These are phyloP conservation scores for Dryadomyces quercus-mongolicae DNA, from an alignment of 2,329 filamentous ascomycete species.

Conservation along the genomic window DNA sequence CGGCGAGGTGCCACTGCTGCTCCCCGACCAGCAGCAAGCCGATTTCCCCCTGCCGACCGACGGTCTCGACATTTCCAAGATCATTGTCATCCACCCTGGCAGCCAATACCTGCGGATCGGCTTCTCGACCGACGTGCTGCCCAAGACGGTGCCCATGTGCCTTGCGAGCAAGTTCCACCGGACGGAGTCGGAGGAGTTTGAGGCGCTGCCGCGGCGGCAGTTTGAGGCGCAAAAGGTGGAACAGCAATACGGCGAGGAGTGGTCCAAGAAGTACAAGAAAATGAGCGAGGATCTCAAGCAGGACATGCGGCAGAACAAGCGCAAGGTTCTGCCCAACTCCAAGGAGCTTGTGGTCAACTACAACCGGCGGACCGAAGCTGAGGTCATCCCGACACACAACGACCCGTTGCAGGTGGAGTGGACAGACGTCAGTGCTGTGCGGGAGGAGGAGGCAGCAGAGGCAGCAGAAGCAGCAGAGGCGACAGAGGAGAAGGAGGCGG, in stretches of 20 bases:
- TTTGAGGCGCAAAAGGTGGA: slow-evolving; percentile 52
- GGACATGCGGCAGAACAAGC: slow-evolving; percentile 87
- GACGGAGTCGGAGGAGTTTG: slow-evolving; percentile 74
- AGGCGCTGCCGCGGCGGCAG: slow-evolving; percentile 63
- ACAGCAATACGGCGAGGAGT: slow-evolving; percentile 79
- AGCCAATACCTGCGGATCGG: slow-evolving; percentile 93
- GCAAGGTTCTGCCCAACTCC: slow-evolving; percentile 90
- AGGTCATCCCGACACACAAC: slow-evolving; percentile 87
- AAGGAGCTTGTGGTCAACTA: slow-evolving; percentile 93
- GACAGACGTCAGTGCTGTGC: slow-evolving; percentile 61
- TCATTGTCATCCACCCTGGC: slow-evolving; percentile 89
- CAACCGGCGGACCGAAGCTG: slow-evolving; percentile 73
- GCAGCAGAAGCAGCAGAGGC: neutral
- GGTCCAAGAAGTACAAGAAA: slow-evolving; percentile 60
- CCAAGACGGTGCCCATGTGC: slow-evolving; percentile 88
- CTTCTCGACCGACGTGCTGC: slow-evolving; percentile 87
- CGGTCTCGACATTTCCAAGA: slow-evolving; percentile 67
- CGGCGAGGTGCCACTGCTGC: slow-evolving; percentile 49
- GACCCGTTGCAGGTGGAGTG: slow-evolving; percentile 89
- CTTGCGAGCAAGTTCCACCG: slow-evolving; percentile 68
- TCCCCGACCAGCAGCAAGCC: slow-evolving; percentile 46
- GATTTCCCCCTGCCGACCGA: slow-evolving; percentile 37
- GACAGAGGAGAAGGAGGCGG: neutral
- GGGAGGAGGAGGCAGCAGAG: neutral
- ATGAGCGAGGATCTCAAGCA: slow-evolving; percentile 80